Conservation (phyloP, 495 filamentous ascomycete genomes). For the Neurospora sp. region DNA sequence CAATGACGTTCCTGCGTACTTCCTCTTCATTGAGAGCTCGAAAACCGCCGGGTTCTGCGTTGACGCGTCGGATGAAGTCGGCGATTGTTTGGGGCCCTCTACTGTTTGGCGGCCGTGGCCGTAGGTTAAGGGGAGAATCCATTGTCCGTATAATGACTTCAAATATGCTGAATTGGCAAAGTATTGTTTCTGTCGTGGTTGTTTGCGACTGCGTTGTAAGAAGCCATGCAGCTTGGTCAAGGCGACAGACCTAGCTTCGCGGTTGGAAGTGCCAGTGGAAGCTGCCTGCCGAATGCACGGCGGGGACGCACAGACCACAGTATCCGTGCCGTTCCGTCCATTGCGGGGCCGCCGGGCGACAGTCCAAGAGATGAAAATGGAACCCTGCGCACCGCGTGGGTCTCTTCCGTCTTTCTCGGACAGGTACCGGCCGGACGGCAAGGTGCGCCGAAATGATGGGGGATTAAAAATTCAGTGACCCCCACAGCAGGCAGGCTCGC, state of each 20-base stretch:
- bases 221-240: not conserved
- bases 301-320: not conserved
- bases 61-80: conserved; percentile 67
- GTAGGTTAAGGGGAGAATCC: conserved; percentile 53
- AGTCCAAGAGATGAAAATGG: not conserved
- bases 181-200: not conserved
- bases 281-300: not conserved
- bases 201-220: not conserved
- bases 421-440: not conserved
- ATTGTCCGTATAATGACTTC: conserved; percentile 16
- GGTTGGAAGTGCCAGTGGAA: not conserved
- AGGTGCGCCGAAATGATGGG: not conserved
- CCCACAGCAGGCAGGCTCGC: not conserved
- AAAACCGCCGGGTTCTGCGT: conserved; percentile 63
- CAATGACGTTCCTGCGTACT: conserved; percentile 49
- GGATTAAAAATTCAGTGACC: not conserved
- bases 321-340: not conserved
- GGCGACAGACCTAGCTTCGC: not conserved
- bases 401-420: not conserved
- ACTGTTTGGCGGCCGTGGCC: conserved; percentile 45
- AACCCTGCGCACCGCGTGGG: not conserved
- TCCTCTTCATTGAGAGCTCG: conserved; percentile 54
- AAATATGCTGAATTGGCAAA: not conserved
- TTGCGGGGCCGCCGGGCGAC: not conserved
- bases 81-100: conserved; percentile 50